A percentile compares a stretch with the other conserved stretches of the same genome.
These are phyloP conservation scores for Rhizoclosmatium globosum DNA, from an alignment of 192 early-diverging fungal genomes.

Conservation along the genomic window DNA sequence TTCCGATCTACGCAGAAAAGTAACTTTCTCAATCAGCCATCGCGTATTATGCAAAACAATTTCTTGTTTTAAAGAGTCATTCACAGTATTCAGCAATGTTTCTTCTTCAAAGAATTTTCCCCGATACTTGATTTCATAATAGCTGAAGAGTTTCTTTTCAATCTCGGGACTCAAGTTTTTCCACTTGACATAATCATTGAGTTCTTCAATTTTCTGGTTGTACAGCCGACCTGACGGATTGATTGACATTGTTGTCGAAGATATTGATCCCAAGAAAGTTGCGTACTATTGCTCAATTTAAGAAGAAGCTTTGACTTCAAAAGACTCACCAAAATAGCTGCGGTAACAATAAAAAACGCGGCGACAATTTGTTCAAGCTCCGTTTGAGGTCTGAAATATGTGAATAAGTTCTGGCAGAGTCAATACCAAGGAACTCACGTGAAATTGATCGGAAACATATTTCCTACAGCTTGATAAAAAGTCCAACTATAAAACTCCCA, in stretches of 20 bases:
- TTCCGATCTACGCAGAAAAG: slow-evolving; percentile 48
- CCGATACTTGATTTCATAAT: slow-evolving; percentile 45
- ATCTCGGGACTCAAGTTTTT: slow-evolving; percentile 31
- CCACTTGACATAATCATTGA: slow-evolving; percentile 42
- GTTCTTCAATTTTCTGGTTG: slow-evolving; percentile 44
- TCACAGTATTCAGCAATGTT: slow-evolving; percentile 46
- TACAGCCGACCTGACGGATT: slow-evolving; percentile 22
- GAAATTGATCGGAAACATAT: slow-evolving; percentile 32
- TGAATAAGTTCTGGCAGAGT: not conserved
- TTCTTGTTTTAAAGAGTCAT: slow-evolving; percentile 50
- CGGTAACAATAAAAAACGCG: slow-evolving; percentile 21
- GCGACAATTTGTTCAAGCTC: slow-evolving; percentile 13
- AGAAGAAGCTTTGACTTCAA: not conserved
- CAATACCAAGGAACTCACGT: not conserved
- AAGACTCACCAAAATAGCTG: slow-evolving; percentile 17
- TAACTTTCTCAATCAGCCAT: slow-evolving; percentile 50
- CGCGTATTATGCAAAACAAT: slow-evolving; percentile 54
- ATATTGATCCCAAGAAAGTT: slow-evolving; percentile 5
- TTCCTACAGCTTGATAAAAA: slow-evolving; percentile 34
- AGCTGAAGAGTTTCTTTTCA: slow-evolving; percentile 31
- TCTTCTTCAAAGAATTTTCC: slow-evolving; percentile 45
- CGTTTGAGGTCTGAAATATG: slow-evolving; percentile 4
- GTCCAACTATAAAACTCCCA: not conserved
- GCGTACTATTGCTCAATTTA: not conserved
- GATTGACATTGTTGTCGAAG: slow-evolving; percentile 11